Conservation (phyloP, 2,329 filamentous ascomycete species). For the Pseudocercospora macadamiae region DNA sequence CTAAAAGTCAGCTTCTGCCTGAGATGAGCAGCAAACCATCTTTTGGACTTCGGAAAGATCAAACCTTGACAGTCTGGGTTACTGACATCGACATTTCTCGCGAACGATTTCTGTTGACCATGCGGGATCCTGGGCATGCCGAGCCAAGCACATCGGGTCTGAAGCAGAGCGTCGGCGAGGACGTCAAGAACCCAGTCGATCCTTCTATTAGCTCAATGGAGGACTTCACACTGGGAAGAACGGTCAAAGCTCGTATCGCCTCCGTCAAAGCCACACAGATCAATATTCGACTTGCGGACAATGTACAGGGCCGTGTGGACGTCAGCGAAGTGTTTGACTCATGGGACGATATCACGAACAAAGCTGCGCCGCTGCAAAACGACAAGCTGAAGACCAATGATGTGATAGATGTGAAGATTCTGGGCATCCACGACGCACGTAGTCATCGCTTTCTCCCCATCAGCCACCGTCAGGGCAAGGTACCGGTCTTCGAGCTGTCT, state of each 20-base stretch:
- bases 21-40: slow-evolving; percentile 68
- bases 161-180: neutral
- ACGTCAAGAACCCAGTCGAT: slow-evolving; percentile 65
- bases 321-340: slow-evolving; percentile 86
- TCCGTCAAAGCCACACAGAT: slow-evolving; percentile 89
- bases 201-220: slow-evolving; percentile 64
- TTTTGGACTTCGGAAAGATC: slow-evolving; percentile 77
- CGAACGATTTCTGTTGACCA: slow-evolving; percentile 68
- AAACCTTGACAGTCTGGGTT: slow-evolving; percentile 74
- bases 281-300: slow-evolving; percentile 85
- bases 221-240: slow-evolving; percentile 72
- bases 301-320: slow-evolving; percentile 89
- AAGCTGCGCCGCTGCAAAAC: slow-evolving; percentile 75
- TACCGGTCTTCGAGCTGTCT: slow-evolving; percentile 81
- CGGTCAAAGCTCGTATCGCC: slow-evolving; percentile 76
- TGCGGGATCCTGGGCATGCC: slow-evolving; percentile 46
- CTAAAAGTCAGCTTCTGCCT: slow-evolving; percentile 75
- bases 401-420: slow-evolving; percentile 71
- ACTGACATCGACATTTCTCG: slow-evolving; percentile 71
- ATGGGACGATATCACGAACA: slow-evolving; percentile 83
- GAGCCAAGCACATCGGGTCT: slow-evolving; percentile 12
- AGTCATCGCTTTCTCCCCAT: slow-evolving; percentile 92
- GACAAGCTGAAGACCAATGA: slow-evolving; percentile 69
- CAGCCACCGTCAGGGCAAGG: slow-evolving; percentile 78
- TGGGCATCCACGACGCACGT: slow-evolving; percentile 86